phyloP scores from a whole-genome alignment of 2,329 filamentous ascomycete genomes.

The Aspergillus sp. region DNA sequence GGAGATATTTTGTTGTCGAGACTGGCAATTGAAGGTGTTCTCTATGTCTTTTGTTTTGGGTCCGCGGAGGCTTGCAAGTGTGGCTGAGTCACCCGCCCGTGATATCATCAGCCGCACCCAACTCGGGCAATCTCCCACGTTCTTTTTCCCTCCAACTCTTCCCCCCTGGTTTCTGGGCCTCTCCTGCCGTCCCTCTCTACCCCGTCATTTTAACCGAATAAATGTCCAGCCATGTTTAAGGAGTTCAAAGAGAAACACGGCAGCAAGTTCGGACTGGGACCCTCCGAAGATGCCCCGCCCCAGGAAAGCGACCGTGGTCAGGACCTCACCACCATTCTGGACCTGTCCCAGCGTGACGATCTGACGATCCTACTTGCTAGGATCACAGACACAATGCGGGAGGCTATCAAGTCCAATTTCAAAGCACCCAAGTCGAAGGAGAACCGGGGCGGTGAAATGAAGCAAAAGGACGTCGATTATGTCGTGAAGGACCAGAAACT shows the following conservation, averaged over 20 bases:
- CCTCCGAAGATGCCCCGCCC: conserved; percentile 13
- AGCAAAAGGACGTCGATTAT: conserved; percentile 6
- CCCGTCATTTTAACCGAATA: too few relatives aligned
- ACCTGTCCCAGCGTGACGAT: conserved; percentile 33
- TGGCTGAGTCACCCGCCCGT: conserved; percentile 18
- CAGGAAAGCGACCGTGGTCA: conserved; percentile 20
- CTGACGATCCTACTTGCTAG: conserved; percentile 33
- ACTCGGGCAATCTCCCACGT: neutral
- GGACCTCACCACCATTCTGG: conserved; percentile 34
- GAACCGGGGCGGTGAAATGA: conserved; percentile 1
- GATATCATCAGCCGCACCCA: conserved; percentile 10
- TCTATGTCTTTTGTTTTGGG: too few relatives aligned
- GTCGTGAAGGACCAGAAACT: conserved; percentile 44
- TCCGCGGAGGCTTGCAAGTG: too few relatives aligned
- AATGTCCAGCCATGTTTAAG: conserved; percentile 24
- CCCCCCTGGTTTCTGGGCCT: too few relatives aligned
- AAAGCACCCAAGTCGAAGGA: conserved; percentile 13
- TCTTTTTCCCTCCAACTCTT: neutral
- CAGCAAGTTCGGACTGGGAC: conserved; percentile 19
- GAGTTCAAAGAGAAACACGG: conserved; percentile 24
- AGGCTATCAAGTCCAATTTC: conserved; percentile 29
- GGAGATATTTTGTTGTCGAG: conserved; percentile 70
- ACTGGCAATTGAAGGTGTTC: conserved; percentile 10
- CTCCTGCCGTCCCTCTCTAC: too few relatives aligned
- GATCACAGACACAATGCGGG: conserved; percentile 33